phyloP scores from a whole-genome alignment of 2,329 filamentous ascomycete species.

The Claviceps purpurea region DNA sequence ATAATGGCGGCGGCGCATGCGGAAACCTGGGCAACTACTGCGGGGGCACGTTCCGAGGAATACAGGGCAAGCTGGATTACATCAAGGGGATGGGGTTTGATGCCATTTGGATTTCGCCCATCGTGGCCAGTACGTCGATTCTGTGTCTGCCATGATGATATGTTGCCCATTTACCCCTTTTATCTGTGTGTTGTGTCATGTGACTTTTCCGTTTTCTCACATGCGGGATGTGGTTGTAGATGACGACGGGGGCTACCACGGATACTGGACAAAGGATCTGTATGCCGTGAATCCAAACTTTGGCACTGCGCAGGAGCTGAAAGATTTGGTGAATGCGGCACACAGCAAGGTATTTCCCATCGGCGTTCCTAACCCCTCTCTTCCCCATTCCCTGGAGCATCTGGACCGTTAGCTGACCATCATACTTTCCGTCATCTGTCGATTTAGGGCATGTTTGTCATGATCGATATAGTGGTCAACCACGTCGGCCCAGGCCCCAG shows the following conservation, averaged over 20 bases:
- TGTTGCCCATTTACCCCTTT: not conserved
- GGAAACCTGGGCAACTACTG: conserved; percentile 36
- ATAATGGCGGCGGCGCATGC: conserved; percentile 30
- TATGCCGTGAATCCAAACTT: conserved; percentile 43
- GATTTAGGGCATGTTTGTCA: conserved; percentile 32
- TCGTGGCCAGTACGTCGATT: conserved; percentile 29
- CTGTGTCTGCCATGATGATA: too few species aligned
- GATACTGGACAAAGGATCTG: conserved; percentile 40
- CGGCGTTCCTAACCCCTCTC: too few species aligned
- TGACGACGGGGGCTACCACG: conserved; percentile 34
- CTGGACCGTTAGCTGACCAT: too few species aligned
- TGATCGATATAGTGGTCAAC: conserved; percentile 49
- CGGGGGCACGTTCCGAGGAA: conserved; percentile 45
- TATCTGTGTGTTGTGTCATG: too few species aligned
- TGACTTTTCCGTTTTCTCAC: too few species aligned
- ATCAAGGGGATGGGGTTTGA: conserved; percentile 48
- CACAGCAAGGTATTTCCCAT: conserved; percentile 35
- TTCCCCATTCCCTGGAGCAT: too few species aligned
- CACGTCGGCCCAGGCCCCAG: conserved; percentile 44
- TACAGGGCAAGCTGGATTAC: conserved; percentile 47
- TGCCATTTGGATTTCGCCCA: conserved; percentile 45
- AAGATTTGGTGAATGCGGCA: conserved; percentile 38
- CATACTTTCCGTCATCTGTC: too few species aligned
- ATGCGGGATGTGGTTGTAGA: conserved; percentile 11
- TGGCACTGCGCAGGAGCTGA: conserved; percentile 45